Conservation (phyloP, 2,329 filamentous ascomycete species). For the Cadophora gregata region DNA sequence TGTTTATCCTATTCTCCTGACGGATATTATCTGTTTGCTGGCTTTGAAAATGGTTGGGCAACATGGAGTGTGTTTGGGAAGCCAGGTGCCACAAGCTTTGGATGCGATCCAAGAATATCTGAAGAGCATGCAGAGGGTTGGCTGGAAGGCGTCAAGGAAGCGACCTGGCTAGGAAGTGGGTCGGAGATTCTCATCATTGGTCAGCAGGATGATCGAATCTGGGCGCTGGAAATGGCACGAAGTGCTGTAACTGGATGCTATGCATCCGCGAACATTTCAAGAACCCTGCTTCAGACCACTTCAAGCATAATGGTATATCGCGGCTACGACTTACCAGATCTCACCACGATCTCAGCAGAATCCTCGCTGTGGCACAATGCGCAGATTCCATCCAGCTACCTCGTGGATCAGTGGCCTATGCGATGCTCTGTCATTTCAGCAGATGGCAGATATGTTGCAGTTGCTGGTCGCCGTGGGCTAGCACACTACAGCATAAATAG, state of each 20-base stretch:
- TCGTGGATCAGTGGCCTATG: slow-evolving; percentile 93
- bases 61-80: slow-evolving; percentile 99
- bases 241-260: slow-evolving; percentile 94
- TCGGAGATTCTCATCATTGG: slow-evolving; percentile 82
- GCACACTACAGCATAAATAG: slow-evolving; percentile 96
- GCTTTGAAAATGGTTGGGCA: slow-evolving; percentile 91
- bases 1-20: slow-evolving; percentile 89
- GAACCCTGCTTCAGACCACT: slow-evolving; percentile 87
- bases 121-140: slow-evolving; percentile 77
- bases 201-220: slow-evolving; percentile 76
- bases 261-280: slow-evolving; percentile 86
- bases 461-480: slow-evolving; percentile 90
- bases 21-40: slow-evolving; percentile 93
- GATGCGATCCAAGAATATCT: slow-evolving; percentile 67
- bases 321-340: slow-evolving; percentile 88
- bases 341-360: slow-evolving; percentile 91
- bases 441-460: slow-evolving; percentile 91
- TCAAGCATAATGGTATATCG: slow-evolving; percentile 90
- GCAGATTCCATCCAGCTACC: slow-evolving; percentile 82
- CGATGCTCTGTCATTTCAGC: slow-evolving; percentile 84
- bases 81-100: slow-evolving; percentile 83
- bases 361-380: slow-evolving; percentile 94
- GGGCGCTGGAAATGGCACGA: slow-evolving; percentile 89
- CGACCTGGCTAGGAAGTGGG: slow-evolving; percentile 86
- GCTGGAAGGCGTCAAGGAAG: slow-evolving; percentile 79